Conservation (phyloP, 2,329 filamentous ascomycete species). For the Cladophialophora yegresii region DNA sequence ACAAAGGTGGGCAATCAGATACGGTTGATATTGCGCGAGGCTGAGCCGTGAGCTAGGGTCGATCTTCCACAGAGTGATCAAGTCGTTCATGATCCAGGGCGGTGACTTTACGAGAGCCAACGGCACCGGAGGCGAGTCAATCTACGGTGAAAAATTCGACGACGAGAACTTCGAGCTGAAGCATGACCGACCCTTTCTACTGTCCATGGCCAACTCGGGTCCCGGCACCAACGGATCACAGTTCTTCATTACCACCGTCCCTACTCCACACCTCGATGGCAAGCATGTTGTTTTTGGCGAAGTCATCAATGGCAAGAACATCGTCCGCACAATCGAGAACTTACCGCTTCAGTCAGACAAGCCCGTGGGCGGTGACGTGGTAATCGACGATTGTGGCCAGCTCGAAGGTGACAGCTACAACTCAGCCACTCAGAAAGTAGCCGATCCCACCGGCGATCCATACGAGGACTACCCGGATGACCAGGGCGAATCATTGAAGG, state of each 20-base stretch:
- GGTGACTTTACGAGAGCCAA: slow-evolving; percentile 95
- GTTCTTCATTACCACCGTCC: slow-evolving; percentile 95
- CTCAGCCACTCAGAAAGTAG: slow-evolving; percentile 65
- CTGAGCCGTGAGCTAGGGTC: slow-evolving; percentile 58
- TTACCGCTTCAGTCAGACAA: slow-evolving; percentile 71
- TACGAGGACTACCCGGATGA: slow-evolving; percentile 98
- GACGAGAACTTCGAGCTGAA: slow-evolving; percentile 94
- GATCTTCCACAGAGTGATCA: slow-evolving; percentile 93
- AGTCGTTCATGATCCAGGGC: slow-evolving; percentile 98
- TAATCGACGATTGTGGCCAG: slow-evolving; percentile 83
- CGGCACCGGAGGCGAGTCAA: slow-evolving; percentile 93
- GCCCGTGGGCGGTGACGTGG: slow-evolving; percentile 72
- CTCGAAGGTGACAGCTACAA: slow-evolving; percentile 71
- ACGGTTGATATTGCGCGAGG: slow-evolving; percentile 1
- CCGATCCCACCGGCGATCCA: slow-evolving; percentile 81
- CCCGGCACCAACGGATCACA: slow-evolving; percentile 95
- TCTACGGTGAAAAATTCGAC: slow-evolving; percentile 95
- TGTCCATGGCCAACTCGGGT: slow-evolving; percentile 98
- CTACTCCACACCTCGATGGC: slow-evolving; percentile 89
- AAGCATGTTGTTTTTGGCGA: slow-evolving; percentile 99
- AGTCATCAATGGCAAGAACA: slow-evolving; percentile 86
- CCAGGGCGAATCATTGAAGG: slow-evolving; percentile 63
- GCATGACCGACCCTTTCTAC: slow-evolving; percentile 88
- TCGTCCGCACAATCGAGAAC: slow-evolving; percentile 89
- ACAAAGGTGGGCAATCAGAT: slow-evolving; percentile 63